Evolutionary conservation across 2,329 filamentous ascomycete species (phyloP).

Genomic region (Pseudopyricularia javanii): DNA sequence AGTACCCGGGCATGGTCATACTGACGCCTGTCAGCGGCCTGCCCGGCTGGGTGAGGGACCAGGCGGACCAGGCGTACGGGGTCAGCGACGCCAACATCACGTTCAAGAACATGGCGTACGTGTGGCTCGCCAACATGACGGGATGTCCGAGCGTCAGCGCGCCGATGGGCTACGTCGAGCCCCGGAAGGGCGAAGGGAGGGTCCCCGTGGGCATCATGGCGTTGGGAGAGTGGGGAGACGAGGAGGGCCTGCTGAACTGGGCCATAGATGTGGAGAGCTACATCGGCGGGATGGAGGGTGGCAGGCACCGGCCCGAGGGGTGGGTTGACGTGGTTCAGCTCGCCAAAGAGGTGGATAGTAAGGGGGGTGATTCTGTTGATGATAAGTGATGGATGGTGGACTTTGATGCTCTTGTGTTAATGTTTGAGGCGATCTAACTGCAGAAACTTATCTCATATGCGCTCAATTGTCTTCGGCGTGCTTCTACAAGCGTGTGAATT

Average conservation of each 20-base stretch:
- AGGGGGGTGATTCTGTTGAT: not conserved
- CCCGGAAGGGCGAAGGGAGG: conserved; percentile 42
- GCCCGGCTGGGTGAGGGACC: conserved; percentile 56
- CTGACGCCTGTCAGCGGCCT: conserved; percentile 68
- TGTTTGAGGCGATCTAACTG: too few species aligned
- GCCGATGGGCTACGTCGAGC: conserved; percentile 60
- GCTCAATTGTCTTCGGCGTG: too few species aligned
- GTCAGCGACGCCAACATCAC: conserved; percentile 61
- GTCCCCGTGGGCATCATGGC: conserved; percentile 51
- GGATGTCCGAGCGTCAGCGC: conserved; percentile 66
- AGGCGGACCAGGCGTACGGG: conserved; percentile 54
- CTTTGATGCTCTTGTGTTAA: not conserved
- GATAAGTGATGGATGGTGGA: not conserved
- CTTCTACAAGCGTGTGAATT: too few species aligned
- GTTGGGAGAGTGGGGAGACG: conserved; percentile 54
- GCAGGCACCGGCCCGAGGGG: conserved; percentile 34
- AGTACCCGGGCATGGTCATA: conserved; percentile 64
- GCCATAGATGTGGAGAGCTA: conserved; percentile 45
- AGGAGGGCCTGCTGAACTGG: conserved; percentile 51
- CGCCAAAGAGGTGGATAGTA: conserved; percentile 13
- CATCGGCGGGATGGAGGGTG: conserved; percentile 28
- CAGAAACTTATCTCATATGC: too few species aligned
- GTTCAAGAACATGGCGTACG: conserved; percentile 73
- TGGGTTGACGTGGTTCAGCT: conserved; percentile 46
- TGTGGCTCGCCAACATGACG: conserved; percentile 72